These are phyloP conservation scores for Aureobasidium lini DNA, from an alignment of 2,329 filamentous ascomycete species.

Conservation along the genomic window DNA sequence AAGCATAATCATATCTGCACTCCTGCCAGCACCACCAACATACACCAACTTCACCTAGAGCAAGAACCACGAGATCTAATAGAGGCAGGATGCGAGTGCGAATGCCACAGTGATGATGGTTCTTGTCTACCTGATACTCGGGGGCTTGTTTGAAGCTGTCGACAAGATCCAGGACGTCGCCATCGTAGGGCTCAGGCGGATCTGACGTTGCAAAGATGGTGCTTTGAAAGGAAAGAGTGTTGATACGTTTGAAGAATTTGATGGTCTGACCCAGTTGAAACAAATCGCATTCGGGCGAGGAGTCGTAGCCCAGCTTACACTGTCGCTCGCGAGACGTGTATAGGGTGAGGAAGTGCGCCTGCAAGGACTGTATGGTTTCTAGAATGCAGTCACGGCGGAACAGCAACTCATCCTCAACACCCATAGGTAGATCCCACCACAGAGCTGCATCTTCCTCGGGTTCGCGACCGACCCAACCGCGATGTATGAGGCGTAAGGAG, in stretches of 20 bases:
- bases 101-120: slow-evolving; percentile 67
- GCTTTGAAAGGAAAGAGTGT: slow-evolving; percentile 50
- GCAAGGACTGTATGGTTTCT: slow-evolving; percentile 61
- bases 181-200: slow-evolving; percentile 44
- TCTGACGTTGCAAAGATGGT: slow-evolving; percentile 29
- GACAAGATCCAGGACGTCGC: slow-evolving; percentile 57
- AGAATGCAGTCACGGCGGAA: slow-evolving; percentile 59
- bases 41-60: slow-evolving; percentile 36
- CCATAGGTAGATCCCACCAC: slow-evolving; percentile 68
- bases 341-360: slow-evolving; percentile 57
- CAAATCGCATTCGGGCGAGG: slow-evolving; percentile 63
- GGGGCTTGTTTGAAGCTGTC: slow-evolving; percentile 57
- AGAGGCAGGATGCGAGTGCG: slow-evolving; percentile 58
- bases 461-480: slow-evolving; percentile 54
- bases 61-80: slow-evolving; percentile 53
- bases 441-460: slow-evolving; percentile 37
- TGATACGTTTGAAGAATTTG: slow-evolving; percentile 58
- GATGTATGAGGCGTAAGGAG: slow-evolving; percentile 58
- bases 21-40: slow-evolving; percentile 40
- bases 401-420: slow-evolving; percentile 63
- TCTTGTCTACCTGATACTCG: slow-evolving; percentile 64
- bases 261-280: slow-evolving; percentile 74
- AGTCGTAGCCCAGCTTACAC: slow-evolving; percentile 68
- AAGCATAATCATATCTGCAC: slow-evolving; percentile 34
- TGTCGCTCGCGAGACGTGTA: slow-evolving; percentile 62